Percentiles rank a stretch among this genome's conserved stretches.
Conservation (phyloP, 1,284 basidiomycete genomes). For the Tilletia horrida region DNA sequence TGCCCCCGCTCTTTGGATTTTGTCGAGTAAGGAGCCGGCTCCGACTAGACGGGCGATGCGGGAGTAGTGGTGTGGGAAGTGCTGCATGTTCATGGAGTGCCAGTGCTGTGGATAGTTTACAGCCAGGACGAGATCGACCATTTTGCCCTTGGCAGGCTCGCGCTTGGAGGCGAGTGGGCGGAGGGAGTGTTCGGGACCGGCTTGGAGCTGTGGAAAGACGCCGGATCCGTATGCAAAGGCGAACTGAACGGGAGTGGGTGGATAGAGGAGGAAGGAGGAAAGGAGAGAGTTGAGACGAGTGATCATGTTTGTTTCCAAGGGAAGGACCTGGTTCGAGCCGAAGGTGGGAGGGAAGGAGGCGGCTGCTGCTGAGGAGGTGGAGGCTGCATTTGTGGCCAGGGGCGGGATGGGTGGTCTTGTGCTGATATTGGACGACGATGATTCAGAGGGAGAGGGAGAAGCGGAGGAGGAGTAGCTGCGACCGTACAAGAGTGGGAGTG, state of each 20-base stretch:
- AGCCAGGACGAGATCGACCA: conserved; percentile 94
- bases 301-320: conserved; percentile 27
- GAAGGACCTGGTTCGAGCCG: conserved; percentile 44
- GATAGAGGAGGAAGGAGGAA: conserved; percentile 58
- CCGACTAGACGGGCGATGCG: conserved; percentile 77
- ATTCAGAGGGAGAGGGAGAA: not conserved
- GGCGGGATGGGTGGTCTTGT: not conserved
- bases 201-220: conserved; percentile 82
- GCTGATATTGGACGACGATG: too few species aligned
- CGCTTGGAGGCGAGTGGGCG: conserved; percentile 2
- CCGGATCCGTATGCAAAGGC: conserved; percentile 94
- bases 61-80: conserved; percentile 85
- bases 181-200: conserved; percentile 40
- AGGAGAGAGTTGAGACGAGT: conserved; percentile 32
- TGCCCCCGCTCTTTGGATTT: conserved; percentile 74
- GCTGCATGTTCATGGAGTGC: conserved; percentile 88
- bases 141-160: conserved; percentile 50
- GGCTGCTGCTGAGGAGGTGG: conserved; percentile 11
- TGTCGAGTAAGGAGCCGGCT: conserved; percentile 67
- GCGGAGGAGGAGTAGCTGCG: not conserved
- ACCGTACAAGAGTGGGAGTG: too few species aligned
- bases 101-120: conserved; percentile 87
- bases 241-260: conserved; percentile 77
- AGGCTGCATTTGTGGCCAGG: not conserved
- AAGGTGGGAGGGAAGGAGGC: conserved; percentile 37